A percentile compares a stretch with the other conserved stretches of the same genome.
Evolutionary conservation across 176 grass and related monocot species (phyloP).

Genomic region (Sorghum bicolor): Sorghum_bicolor_NCBIv3 NC_012874.2:1978001-1978500

Average conservation of each 20-base stretch:
- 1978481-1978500: conserved; percentile 60
- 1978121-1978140: conserved; percentile 61
- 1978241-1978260: conserved; percentile 58
- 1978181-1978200: conserved; percentile 44
- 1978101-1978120: conserved; percentile 12
- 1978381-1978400: conserved; percentile 36
- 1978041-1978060: conserved; percentile 36
- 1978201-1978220: conserved; percentile 67
- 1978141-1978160: conserved; percentile 39
- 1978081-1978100: conserved; percentile 24
- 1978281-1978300: conserved; percentile 51
- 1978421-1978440: conserved; percentile 48
- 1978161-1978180: conserved; percentile 1
- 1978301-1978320: conserved; percentile 71
- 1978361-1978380: conserved; percentile 44
- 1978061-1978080: conserved; percentile 33
- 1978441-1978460: conserved; percentile 43
- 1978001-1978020: conserved; percentile 48
- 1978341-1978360: conserved; percentile 42
- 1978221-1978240: conserved; percentile 67
- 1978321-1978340: conserved; percentile 36
- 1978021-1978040: conserved; percentile 31
- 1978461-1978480: conserved; percentile 51
- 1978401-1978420: conserved; percentile 52
- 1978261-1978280: conserved; percentile 59